Conservation (phyloP, 345 rosid genomes). For the Eucalyptus tenuipes region DNA sequence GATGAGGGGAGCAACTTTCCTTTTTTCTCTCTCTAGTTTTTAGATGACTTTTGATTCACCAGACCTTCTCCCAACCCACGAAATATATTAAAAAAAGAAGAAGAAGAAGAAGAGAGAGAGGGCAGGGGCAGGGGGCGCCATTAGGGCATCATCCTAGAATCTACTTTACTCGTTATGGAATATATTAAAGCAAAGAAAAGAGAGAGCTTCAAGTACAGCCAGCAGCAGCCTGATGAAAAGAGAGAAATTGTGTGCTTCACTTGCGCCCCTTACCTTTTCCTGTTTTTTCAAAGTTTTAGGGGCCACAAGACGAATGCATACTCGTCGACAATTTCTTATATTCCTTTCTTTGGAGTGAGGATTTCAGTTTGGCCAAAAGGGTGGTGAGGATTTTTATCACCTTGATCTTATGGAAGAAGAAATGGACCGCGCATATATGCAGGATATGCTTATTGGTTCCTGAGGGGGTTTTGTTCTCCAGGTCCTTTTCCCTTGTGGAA, state of each 20-base stretch:
- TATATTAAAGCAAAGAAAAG: neutral
- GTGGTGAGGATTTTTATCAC: neutral
- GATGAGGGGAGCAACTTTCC: neutral
- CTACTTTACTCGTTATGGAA: neutral
- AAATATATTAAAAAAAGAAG: too few species aligned
- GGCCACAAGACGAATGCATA: neutral
- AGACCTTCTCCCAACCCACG: neutral
- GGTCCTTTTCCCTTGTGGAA: neutral
- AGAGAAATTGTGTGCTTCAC: neutral
- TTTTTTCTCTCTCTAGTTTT: neutral
- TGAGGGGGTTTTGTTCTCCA: neutral
- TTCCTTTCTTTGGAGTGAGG: neutral
- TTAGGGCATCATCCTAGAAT: conserved; percentile 1
- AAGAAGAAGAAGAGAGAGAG: neutral
- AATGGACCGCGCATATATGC: neutral
- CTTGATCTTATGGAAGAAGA: neutral
- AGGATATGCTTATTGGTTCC: neutral
- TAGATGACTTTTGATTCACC: neutral
- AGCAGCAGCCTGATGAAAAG: neutral
- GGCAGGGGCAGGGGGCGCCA: neutral
- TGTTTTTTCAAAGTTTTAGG: neutral
- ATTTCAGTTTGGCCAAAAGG: neutral
- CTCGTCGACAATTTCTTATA: neutral
- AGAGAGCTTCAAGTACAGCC: neutral
- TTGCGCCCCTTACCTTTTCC: neutral